Percentiles rank a stretch among this genome's conserved stretches.
Evolutionary conservation across 2,329 filamentous ascomycete species (phyloP).

Genomic region (Remersonia thermophila): DNA sequence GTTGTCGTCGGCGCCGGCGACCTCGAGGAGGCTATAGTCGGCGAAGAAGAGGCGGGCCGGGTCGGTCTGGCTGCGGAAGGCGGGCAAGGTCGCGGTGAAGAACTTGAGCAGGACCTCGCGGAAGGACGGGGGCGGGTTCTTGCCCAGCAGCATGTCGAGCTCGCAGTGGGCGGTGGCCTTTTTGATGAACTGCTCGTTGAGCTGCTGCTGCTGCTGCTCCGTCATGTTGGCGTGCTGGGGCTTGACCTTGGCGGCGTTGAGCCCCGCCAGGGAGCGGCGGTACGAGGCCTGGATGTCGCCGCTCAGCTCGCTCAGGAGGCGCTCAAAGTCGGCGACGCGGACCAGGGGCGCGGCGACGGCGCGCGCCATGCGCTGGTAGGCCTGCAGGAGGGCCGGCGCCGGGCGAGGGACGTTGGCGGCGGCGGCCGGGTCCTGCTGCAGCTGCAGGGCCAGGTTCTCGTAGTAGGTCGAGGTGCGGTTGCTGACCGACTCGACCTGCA

Average conservation of each 20-base stretch:
- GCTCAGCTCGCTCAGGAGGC: slow-evolving; percentile 40
- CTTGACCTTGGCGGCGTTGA: slow-evolving; percentile 30
- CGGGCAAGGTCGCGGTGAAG: slow-evolving; percentile 46
- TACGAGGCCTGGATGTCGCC: slow-evolving; percentile 40
- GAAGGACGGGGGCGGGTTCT: slow-evolving; percentile 34
- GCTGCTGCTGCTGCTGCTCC: slow-evolving; percentile 22
- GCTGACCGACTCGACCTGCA: slow-evolving; percentile 41
- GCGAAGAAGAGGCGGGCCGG: slow-evolving; percentile 59
- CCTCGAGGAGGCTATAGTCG: slow-evolving; percentile 57
- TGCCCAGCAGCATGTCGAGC: slow-evolving; percentile 38
- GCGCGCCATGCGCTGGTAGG: slow-evolving; percentile 42
- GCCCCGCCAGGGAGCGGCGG: slow-evolving; percentile 30
- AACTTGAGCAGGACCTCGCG: slow-evolving; percentile 50
- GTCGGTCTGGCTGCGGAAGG: slow-evolving; percentile 49
- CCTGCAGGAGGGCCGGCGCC: slow-evolving; percentile 42
- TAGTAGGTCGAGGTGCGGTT: slow-evolving; percentile 39
- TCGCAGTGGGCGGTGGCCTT: slow-evolving; percentile 37
- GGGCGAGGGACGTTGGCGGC: slow-evolving; percentile 27
- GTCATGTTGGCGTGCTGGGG: slow-evolving; percentile 22
- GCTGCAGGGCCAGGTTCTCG: slow-evolving; percentile 23
- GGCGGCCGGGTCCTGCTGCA: slow-evolving; percentile 30
- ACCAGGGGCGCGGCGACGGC: slow-evolving; percentile 40
- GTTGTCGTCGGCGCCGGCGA: slow-evolving; percentile 39
- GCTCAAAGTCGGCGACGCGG: slow-evolving; percentile 49
- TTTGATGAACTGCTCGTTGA: slow-evolving; percentile 32